A percentile compares a stretch with the other conserved stretches of the same genome.
phyloP scores from a whole-genome alignment of 108 stramenopile genomes.

The Aurantiochytrium sp. region DNA sequence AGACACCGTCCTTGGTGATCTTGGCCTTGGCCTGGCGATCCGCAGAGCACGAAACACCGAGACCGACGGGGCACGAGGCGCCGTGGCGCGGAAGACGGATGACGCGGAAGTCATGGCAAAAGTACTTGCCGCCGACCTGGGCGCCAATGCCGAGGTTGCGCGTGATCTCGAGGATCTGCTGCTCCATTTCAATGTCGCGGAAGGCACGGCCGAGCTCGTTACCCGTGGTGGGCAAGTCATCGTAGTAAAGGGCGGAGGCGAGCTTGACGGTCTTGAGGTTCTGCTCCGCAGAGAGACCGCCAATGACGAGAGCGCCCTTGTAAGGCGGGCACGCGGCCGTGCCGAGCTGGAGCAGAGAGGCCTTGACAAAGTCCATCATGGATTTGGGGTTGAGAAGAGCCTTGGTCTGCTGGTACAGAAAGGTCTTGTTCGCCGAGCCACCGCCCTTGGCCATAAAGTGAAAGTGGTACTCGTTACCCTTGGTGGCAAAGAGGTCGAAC shows the following conservation, averaged over 20 bases:
- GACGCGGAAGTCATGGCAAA: constrained; percentile 91
- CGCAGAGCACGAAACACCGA: constrained; percentile 89
- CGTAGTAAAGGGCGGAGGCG: constrained; percentile 82
- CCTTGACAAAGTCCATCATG: constrained; percentile 72
- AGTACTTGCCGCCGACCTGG: constrained; percentile 94
- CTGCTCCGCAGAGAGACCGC: constrained; percentile 81
- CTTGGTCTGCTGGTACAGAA: constrained; percentile 91
- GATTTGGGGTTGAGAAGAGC: constrained; percentile 75
- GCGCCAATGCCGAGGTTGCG: constrained; percentile 86
- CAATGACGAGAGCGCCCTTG: constrained; percentile 86
- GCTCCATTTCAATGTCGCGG: constrained; percentile 79
- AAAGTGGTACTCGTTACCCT: constrained; percentile 79
- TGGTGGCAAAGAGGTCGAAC: constrained; percentile 72
- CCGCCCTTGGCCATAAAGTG: constrained; percentile 93
- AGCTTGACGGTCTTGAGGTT: constrained; percentile 88
- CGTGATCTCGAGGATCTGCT: constrained; percentile 75
- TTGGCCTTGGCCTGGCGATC: constrained; percentile 89
- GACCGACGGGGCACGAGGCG: constrained; percentile 88
- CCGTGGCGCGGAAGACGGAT: constrained; percentile 86
- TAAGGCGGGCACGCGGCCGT: constrained; percentile 92
- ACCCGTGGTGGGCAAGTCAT: constrained; percentile 78
- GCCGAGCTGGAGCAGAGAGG: constrained; percentile 86
- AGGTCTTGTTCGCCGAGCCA: constrained; percentile 91
- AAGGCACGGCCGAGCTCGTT: constrained; percentile 79
- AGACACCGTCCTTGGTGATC: constrained; percentile 86